A percentile compares a stretch with the other conserved stretches of the same genome.
Evolutionary conservation across 2,329 filamentous ascomycete species (phyloP).

Genomic region (Penicillium sp.): DNA sequence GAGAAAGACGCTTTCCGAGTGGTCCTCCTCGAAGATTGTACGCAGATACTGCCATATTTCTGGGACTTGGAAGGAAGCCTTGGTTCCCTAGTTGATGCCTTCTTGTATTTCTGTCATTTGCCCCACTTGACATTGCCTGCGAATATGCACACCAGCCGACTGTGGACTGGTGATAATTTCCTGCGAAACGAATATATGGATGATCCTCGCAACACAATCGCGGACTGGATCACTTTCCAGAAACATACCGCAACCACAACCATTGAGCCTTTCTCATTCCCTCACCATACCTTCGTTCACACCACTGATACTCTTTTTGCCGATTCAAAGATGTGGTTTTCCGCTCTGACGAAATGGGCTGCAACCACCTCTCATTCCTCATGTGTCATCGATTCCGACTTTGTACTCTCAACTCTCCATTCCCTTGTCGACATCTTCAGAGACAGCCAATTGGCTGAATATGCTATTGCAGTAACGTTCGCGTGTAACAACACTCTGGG

Average conservation of each 20-base stretch:
- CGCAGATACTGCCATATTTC: constrained; percentile 54
- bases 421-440: constrained; percentile 51
- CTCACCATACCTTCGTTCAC: constrained; percentile 37
- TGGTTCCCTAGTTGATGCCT: constrained; percentile 62
- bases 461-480: constrained; percentile 67
- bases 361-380: constrained; percentile 23
- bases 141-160: constrained; percentile 27
- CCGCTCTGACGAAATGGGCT: constrained; percentile 35
- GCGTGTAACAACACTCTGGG: constrained; percentile 53
- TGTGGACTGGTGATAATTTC: constrained; percentile 55
- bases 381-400: constrained; percentile 43
- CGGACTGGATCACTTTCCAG: constrained; percentile 25
- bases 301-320: constrained; percentile 57
- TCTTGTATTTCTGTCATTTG: constrained; percentile 65
- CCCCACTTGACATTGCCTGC: constrained; percentile 49
- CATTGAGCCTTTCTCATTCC: constrained; percentile 34
- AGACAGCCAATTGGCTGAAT: constrained; percentile 61
- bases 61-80: constrained; percentile 31
- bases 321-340: constrained; percentile 48
- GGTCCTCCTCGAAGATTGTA: constrained; percentile 74
- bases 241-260: constrained; percentile 7
- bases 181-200: constrained; percentile 43
- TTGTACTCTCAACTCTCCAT: constrained; percentile 55
- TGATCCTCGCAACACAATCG: constrained; percentile 21
- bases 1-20: constrained; percentile 82